These are phyloP conservation scores for Panicum hallii DNA, from an alignment of 202 grass and related monocot genomes.

Conservation along the genomic window DNA sequence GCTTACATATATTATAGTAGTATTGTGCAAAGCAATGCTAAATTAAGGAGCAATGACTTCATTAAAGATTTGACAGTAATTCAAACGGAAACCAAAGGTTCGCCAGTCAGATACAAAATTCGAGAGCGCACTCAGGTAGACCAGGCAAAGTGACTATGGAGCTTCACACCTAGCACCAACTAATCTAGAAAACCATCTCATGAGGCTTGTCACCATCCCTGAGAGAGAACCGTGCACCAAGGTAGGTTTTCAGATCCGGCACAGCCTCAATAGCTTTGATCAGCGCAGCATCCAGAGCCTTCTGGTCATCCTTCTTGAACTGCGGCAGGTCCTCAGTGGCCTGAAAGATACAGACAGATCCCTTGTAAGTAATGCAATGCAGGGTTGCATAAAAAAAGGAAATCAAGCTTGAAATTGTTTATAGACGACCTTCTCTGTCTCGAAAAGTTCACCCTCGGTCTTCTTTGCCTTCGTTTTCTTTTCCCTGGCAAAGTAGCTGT, in stretches of 20 bases:
- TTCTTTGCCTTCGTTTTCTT: conserved; percentile 76
- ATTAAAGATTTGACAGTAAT: conserved; percentile 31
- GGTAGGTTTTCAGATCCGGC: conserved; percentile 78
- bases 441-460: conserved; percentile 84
- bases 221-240: conserved; percentile 76
- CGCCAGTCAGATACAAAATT: conserved; percentile 44
- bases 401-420: neutral
- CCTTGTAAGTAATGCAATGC: conserved; percentile 9
- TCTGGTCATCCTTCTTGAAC: conserved; percentile 92
- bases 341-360: conserved; percentile 39
- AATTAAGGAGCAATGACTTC: conserved; percentile 23
- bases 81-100: conserved; percentile 46
- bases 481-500: conserved; percentile 80
- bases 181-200: conserved; percentile 78
- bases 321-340: conserved; percentile 61
- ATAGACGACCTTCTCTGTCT: conserved; percentile 68
- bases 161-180: conserved; percentile 16
- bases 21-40: conserved; percentile 12
- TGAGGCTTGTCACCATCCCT: conserved; percentile 90
- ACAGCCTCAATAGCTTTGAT: conserved; percentile 77
- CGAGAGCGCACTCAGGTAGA: conserved; percentile 23
- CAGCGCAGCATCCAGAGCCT: conserved; percentile 64
- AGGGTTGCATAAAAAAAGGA: neutral
- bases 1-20: conserved; percentile 37
- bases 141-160: conserved; percentile 29